These are phyloP conservation scores for Aspergillus luchuensis DNA, from an alignment of 2,329 filamentous ascomycete genomes.

Conservation along the genomic window DNA sequence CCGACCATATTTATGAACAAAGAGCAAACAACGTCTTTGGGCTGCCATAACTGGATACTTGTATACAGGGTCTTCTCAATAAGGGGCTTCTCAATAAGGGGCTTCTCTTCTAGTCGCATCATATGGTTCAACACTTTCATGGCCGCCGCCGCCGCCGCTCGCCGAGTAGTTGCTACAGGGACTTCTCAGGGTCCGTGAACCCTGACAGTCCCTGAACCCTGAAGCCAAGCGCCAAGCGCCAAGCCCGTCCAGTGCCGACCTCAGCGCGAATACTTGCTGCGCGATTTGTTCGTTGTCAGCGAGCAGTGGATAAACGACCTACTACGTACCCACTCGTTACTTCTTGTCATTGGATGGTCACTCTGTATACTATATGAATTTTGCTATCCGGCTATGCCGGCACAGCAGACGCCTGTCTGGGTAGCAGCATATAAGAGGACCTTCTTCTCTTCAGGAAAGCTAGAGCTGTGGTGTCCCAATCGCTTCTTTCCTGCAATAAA, in stretches of 20 bases:
- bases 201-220: no score
- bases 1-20: background rate
- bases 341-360: background rate
- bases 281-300: background rate
- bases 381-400: slow-evolving; percentile 1
- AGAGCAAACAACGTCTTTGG: no score
- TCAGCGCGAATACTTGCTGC: background rate
- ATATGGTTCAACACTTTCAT: no score
- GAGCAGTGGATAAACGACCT: background rate
- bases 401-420: background rate
- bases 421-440: background rate
- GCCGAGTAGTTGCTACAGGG: no score
- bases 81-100: no score
- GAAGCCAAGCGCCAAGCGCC: background rate
- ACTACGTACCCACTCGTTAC: background rate
- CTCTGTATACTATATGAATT: background rate
- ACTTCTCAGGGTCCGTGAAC: background rate
- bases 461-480: background rate
- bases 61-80: background rate
- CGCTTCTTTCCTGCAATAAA: background rate
- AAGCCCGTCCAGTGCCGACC: background rate
- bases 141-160: no score
- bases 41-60: background rate
- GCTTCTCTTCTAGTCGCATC: no score
- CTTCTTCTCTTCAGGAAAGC: background rate